Evolutionary conservation across 169 alveolate genomes (phyloP), one percentile per base, ranked within the genome.

Genomic region (Neospora caninum): DNA sequence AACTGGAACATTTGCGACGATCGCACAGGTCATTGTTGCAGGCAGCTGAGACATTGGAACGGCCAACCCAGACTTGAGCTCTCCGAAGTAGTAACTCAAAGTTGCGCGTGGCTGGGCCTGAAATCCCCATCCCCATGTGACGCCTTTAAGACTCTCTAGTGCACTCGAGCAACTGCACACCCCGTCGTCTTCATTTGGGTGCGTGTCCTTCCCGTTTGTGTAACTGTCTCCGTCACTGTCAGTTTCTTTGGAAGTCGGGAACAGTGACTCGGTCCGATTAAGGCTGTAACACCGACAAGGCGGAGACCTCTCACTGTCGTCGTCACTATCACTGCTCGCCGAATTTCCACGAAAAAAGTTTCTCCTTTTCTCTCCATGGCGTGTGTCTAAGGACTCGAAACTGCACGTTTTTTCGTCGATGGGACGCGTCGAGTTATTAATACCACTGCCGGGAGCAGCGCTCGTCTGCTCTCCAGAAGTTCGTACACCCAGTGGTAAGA

Each of bases 41-140:
- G 94, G 94, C 73, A 91, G 54, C 58, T 42, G 53, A 4, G 94
- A 70, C 42, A 91, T 41, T 7, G 94, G 91, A n/a, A 91, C 89
- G 39, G 89, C 89, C n/a, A 82, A 18, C 27, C 89, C 89, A 2
- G 41, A 82, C 64, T 82, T 39, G n/a, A 82, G 89, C 41, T 82
- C 89, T 9, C 89, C 89, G 39, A 82, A 27, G 64, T 82, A 82
- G 38, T 82, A 22, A 4, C 31, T 38, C 58, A 38, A 29, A 18
- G 89, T 41, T 4, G 89, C 89, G 4, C 34, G 16, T 10, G 89
- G 89, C 16, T 34, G 64, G 38, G 67, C 6, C 89, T 82, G 89
- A 41, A 13, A 82, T 67, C 67, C 64, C 89, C 89, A 82, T 22
- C 89, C 89, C 89, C 89, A 82, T 25, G 89, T 82, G 89, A 82